These are phyloP conservation scores for Scenedesmus sp. DNA, from an alignment of 163 green algal genomes.

Conservation along the genomic window DNA sequence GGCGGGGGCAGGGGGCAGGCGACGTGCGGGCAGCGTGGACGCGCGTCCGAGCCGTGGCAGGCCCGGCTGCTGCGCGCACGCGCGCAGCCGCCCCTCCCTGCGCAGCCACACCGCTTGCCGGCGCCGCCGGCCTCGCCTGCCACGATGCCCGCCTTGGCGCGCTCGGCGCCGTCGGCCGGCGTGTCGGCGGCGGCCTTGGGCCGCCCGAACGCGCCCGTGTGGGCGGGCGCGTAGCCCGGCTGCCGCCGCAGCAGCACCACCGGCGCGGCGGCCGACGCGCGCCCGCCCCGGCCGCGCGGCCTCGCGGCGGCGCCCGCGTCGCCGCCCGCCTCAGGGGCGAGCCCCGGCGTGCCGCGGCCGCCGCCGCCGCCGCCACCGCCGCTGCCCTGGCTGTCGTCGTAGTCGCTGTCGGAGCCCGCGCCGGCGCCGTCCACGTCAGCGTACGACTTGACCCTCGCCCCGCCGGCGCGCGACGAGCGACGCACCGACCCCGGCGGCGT, in stretches of 20 bases:
- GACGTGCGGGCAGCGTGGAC: too few species aligned
- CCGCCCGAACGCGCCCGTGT: slow-evolving; percentile 22
- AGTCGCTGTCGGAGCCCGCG: background rate
- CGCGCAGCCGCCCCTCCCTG: too few species aligned
- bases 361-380: background rate
- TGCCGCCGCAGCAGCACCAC: slow-evolving; percentile 6
- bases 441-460: slow-evolving; percentile 1
- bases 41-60: too few species aligned
- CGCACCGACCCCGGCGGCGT: slow-evolving; percentile 23
- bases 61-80: too few species aligned
- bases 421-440: slow-evolving; percentile 10
- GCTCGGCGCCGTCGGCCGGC: too few species aligned
- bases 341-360: too few species aligned
- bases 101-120: too few species aligned
- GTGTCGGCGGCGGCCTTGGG: background rate
- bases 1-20: too few species aligned
- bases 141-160: too few species aligned
- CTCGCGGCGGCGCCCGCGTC: background rate
- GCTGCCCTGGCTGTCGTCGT: background rate
- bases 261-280: background rate
- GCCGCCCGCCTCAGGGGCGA: background rate
- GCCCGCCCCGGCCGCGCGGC: background rate
- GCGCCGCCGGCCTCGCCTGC: too few species aligned
- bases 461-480: slow-evolving; percentile 6
- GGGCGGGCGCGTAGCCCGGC: slow-evolving; percentile 20